phyloP scores from a whole-genome alignment of 2,329 filamentous ascomycete genomes.

The Fusarium continuum region DNA sequence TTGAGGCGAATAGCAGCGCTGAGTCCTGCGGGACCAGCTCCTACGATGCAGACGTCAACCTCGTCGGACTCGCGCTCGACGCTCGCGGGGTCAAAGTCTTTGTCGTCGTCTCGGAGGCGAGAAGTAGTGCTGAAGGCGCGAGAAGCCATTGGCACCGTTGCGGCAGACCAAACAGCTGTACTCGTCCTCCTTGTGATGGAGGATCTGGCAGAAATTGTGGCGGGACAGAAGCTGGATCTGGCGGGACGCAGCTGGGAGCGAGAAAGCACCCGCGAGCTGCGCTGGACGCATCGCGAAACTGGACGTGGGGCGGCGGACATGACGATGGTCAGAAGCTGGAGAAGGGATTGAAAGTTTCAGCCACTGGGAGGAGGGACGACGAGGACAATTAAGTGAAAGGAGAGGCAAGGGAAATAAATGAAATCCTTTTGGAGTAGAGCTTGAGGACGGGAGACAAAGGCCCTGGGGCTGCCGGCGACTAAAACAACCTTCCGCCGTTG shows the following conservation, averaged over 20 bases:
- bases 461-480: constrained; percentile 28
- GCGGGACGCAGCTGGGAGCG: constrained; percentile 43
- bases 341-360: constrained; percentile 40
- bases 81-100: constrained; percentile 70
- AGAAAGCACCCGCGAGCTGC: constrained; percentile 48
- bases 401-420: background rate
- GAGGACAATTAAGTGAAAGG: background rate
- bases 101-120: constrained; percentile 50
- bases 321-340: constrained; percentile 9
- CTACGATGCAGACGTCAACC: constrained; percentile 97
- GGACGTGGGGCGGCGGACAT: constrained; percentile 52
- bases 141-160: constrained; percentile 32
- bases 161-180: constrained; percentile 29
- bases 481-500: constrained; percentile 32
- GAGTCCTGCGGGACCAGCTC: constrained; percentile 93
- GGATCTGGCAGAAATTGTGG: constrained; percentile 30
- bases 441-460: constrained; percentile 14
- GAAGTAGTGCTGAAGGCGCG: constrained; percentile 52
- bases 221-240: constrained; percentile 36
- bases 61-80: constrained; percentile 90
- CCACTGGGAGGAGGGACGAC: constrained; percentile 7
- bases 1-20: constrained; percentile 94
- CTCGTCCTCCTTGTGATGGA: constrained; percentile 20
- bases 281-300: constrained; percentile 53
- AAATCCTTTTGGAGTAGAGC: constrained; percentile 1